Evolutionary conservation across 169 alveolate genomes (phyloP).

Genomic region (Eimeria falciformis): DNA sequence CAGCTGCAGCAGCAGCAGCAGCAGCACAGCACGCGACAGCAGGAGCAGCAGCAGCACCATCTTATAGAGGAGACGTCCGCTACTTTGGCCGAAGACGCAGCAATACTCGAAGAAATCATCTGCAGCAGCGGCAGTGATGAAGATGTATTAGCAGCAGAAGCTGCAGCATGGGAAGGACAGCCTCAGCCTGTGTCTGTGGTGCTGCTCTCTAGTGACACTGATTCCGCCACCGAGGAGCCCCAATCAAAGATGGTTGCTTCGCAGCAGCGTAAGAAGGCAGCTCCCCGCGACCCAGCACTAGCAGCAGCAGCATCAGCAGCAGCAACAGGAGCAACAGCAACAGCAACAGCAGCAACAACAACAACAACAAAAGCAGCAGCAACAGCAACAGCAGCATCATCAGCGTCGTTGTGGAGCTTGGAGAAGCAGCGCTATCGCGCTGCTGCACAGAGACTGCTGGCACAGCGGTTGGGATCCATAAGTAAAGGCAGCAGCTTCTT

Average conservation of each 20-base stretch:
- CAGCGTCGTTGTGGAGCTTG: neutral
- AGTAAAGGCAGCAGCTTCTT: neutral
- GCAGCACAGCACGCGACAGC: neutral
- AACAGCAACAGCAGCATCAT: slow-evolving; percentile 4
- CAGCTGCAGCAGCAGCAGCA: slow-evolving; percentile 36
- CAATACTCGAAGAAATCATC: neutral
- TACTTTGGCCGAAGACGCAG: neutral
- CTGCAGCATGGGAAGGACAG: neutral
- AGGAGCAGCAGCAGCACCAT: neutral
- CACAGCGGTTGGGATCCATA: neutral
- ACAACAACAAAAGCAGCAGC: neutral
- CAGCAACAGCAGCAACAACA: too few relatives aligned
- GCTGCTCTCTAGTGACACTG: slow-evolving; percentile 13
- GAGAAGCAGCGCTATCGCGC: neutral
- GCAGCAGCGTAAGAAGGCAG: neutral
- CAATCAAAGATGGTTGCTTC: neutral
- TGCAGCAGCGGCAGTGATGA: slow-evolving; percentile 18
- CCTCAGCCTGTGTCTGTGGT: neutral
- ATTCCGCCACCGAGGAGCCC: neutral
- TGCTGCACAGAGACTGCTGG: slow-evolving; percentile 20
- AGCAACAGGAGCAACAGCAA: too few relatives aligned
- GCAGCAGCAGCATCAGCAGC: too few relatives aligned
- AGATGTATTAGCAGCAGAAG: neutral
- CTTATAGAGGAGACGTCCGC: neutral
- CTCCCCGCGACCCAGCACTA: neutral